phyloP scores from a whole-genome alignment of 441 rosid genomes.

The Adansonia rubrostipa region DNA sequence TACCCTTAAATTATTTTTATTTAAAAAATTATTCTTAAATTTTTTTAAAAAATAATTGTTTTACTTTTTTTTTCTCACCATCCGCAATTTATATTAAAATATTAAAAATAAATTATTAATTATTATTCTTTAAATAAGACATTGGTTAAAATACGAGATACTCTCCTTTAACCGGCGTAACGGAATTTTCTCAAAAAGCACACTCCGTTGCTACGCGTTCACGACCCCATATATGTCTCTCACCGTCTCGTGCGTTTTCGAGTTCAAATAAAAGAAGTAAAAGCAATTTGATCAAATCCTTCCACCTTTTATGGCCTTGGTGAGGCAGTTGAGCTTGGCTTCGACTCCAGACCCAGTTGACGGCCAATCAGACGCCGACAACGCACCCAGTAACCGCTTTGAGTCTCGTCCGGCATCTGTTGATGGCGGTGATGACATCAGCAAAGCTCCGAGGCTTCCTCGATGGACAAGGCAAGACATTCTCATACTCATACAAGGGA shows the following conservation, averaged over 20 bases:
- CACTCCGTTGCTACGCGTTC: slow-evolving; percentile 61
- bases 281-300: not conserved
- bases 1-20: no score
- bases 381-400: slow-evolving; percentile 55
- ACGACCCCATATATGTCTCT: slow-evolving; percentile 39
- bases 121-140: no score
- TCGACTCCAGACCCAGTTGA: slow-evolving; percentile 46
- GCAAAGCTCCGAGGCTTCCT: slow-evolving; percentile 79
- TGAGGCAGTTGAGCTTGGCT: slow-evolving; percentile 49
- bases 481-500: slow-evolving; percentile 88
- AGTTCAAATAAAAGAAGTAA: not conserved
- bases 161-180: slow-evolving; percentile 52
- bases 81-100: no score
- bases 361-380: slow-evolving; percentile 50
- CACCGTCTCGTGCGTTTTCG: slow-evolving; percentile 26
- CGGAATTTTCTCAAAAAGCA: slow-evolving; percentile 37
- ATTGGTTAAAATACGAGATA: not conserved
- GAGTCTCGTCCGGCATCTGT: slow-evolving; percentile 38
- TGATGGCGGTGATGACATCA: slow-evolving; percentile 63
- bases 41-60: no score
- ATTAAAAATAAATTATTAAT: not conserved
- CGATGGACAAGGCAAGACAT: slow-evolving; percentile 99
- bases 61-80: no score
- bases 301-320: slow-evolving; percentile 51
- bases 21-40: no score